These are phyloP conservation scores for Bimuria novae-zelandiae DNA, from an alignment of 2,329 filamentous ascomycete species.

Conservation along the genomic window DNA sequence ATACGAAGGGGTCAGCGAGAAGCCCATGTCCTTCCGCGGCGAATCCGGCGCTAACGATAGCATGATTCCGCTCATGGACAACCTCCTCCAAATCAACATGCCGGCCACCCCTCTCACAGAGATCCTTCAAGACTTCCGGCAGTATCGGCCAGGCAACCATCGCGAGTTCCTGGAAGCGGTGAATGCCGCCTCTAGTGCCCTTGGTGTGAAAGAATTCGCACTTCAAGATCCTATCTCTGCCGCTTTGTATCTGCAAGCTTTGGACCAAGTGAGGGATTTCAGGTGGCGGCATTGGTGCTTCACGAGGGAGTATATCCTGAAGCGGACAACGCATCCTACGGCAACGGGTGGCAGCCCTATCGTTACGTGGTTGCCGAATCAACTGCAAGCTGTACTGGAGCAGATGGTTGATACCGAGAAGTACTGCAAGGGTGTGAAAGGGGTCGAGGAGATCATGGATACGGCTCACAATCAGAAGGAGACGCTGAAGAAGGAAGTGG, in stretches of 20 bases:
- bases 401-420: slow-evolving; percentile 68
- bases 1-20: slow-evolving; percentile 80
- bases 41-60: slow-evolving; percentile 94
- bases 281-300: slow-evolving; percentile 87
- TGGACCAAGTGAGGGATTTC: slow-evolving; percentile 80
- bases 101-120: slow-evolving; percentile 85
- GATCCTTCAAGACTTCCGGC: slow-evolving; percentile 85
- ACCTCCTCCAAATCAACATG: slow-evolving; percentile 84
- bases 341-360: slow-evolving; percentile 82
- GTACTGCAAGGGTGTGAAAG: slow-evolving; percentile 51
- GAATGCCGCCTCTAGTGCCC: slow-evolving; percentile 53
- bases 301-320: slow-evolving; percentile 81
- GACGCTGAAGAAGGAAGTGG: slow-evolving; percentile 72
- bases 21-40: slow-evolving; percentile 82
- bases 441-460: slow-evolving; percentile 69
- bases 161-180: slow-evolving; percentile 81
- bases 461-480: slow-evolving; percentile 65
- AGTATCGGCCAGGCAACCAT: slow-evolving; percentile 88
- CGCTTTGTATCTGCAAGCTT: slow-evolving; percentile 53
- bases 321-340: slow-evolving; percentile 74
- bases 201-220: slow-evolving; percentile 64
- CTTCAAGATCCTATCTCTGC: slow-evolving; percentile 65
- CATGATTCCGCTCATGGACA: slow-evolving; percentile 90
- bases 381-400: slow-evolving; percentile 73
- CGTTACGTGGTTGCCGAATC: slow-evolving; percentile 84